Evolutionary conservation across 192 early-diverging fungal species (phyloP).

Genomic region (Gaertneriomyces sp.): DNA sequence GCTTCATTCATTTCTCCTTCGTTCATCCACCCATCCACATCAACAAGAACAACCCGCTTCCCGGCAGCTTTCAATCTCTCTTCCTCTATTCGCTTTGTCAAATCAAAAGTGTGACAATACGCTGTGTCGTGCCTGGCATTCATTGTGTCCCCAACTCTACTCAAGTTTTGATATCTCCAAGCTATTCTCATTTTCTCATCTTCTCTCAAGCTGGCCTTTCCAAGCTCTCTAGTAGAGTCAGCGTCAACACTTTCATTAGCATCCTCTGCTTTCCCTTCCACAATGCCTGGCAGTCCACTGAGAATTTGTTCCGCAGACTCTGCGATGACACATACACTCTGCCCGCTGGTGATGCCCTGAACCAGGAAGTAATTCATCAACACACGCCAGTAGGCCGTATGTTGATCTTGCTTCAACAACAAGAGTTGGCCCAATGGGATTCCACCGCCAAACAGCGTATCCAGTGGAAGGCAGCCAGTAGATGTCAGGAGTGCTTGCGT

Average conservation of each 20-base stretch:
- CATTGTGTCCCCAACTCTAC: constrained; percentile 23
- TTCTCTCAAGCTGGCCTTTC: constrained; percentile 28
- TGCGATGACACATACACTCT: constrained; percentile 72
- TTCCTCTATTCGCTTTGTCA: constrained; percentile 72
- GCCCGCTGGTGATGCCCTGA: constrained; percentile 74
- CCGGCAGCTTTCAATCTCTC: constrained; percentile 44
- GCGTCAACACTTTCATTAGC: constrained; percentile 37
- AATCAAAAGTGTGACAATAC: constrained; percentile 81
- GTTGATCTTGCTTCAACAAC: constrained; percentile 74
- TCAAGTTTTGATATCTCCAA: constrained; percentile 87
- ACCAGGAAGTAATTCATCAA: constrained; percentile 80
- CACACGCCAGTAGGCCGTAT: constrained; percentile 76
- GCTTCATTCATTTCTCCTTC: constrained; percentile 2
- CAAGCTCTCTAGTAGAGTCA: constrained; percentile 18
- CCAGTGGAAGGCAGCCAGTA: constrained; percentile 78
- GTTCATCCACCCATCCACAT: constrained; percentile 2
- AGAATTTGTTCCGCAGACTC: constrained; percentile 58
- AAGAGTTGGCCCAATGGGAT: constrained; percentile 76
- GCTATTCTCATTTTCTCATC: constrained; percentile 82
- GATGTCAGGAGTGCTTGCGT: constrained; percentile 76
- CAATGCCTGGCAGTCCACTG: constrained; percentile 59
- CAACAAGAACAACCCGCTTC: constrained; percentile 29
- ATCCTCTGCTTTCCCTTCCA: constrained; percentile 48
- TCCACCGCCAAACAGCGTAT: constrained; percentile 78
- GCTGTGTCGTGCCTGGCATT: constrained; percentile 32